These are phyloP conservation scores for Alternaria postmessia DNA, from an alignment of 2,329 filamentous ascomycete genomes.

Conservation along the genomic window DNA sequence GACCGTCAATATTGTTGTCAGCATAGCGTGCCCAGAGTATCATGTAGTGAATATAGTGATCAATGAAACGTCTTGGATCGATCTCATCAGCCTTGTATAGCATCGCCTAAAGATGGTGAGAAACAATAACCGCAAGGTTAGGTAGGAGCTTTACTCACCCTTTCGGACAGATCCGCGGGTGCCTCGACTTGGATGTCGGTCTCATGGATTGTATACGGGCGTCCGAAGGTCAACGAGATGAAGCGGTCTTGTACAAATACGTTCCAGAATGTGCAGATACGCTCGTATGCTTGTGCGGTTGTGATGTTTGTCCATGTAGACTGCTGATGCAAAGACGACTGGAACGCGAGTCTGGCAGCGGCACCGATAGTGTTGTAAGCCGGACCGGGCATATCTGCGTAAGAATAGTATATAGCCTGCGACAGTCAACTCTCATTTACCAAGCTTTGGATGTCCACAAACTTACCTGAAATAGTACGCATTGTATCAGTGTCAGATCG, in stretches of 20 bases:
- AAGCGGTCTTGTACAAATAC: constrained; percentile 37
- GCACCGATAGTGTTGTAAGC: constrained; percentile 43
- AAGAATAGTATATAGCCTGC: constrained; percentile 39
- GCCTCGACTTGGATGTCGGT: constrained; percentile 38
- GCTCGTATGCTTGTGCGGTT: constrained; percentile 30
- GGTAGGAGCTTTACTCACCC: constrained; percentile 20
- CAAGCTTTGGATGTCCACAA: background rate
- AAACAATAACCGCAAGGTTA: no score
- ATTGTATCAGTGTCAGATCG: constrained; percentile 39
- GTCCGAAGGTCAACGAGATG: constrained; percentile 42
- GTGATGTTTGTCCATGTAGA: constrained; percentile 26
- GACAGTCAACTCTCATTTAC: constrained; percentile 5
- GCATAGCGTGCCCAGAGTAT: constrained; percentile 37
- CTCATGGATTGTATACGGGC: constrained; percentile 42
- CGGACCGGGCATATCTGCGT: constrained; percentile 36
- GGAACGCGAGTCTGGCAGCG: constrained; percentile 39
- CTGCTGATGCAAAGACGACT: constrained; percentile 40
- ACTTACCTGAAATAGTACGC: constrained; percentile 38
- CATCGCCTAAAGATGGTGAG: constrained; percentile 17
- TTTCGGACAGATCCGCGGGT: constrained; percentile 27
- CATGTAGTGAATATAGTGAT: constrained; percentile 33
- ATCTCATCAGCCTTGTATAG: constrained; percentile 11
- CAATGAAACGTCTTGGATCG: constrained; percentile 26
- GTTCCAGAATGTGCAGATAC: constrained; percentile 42
- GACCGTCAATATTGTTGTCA: constrained; percentile 32